Conservation (phyloP, 2,329 filamentous ascomycete genomes). For the Alternaria arborescens region DNA sequence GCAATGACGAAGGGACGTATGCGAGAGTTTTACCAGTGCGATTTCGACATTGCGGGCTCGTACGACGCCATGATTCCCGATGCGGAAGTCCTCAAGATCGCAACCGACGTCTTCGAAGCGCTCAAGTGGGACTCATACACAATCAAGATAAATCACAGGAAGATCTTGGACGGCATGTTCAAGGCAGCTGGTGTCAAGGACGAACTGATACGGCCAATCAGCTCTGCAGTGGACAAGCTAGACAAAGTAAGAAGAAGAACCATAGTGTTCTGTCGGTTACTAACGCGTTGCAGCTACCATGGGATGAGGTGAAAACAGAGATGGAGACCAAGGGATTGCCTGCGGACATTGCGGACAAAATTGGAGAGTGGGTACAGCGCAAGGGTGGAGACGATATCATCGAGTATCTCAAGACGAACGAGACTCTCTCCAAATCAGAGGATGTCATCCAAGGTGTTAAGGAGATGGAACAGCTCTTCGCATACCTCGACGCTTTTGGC, state of each 20-base stretch:
- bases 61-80: slow-evolving; percentile 94
- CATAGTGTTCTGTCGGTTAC: background rate
- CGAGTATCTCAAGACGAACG: slow-evolving; percentile 37
- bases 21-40: slow-evolving; percentile 97
- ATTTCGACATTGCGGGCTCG: slow-evolving; percentile 87
- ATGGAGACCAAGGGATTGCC: slow-evolving; percentile 93
- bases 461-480: slow-evolving; percentile 82
- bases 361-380: slow-evolving; percentile 82
- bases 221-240: slow-evolving; percentile 92
- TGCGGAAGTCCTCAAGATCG: slow-evolving; percentile 85
- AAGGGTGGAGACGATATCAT: slow-evolving; percentile 81
- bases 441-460: slow-evolving; percentile 78
- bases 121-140: slow-evolving; percentile 80
- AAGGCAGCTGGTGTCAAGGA: slow-evolving; percentile 86
- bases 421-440: slow-evolving; percentile 62
- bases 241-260: slow-evolving; percentile 70
- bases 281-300: slow-evolving; percentile 62
- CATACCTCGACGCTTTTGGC: slow-evolving; percentile 81
- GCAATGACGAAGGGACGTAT: slow-evolving; percentile 86
- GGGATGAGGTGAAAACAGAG: slow-evolving; percentile 88
- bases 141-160: slow-evolving; percentile 95
- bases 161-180: slow-evolving; percentile 92
- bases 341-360: slow-evolving; percentile 80
- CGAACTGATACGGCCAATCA: slow-evolving; percentile 88
- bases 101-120: slow-evolving; percentile 83